Percentiles rank a stretch among this genome's conserved stretches.
These are phyloP conservation scores for Suhomyces atakaporum DNA, from an alignment of 1,139 yeast species.

Conservation along the genomic window DNA sequence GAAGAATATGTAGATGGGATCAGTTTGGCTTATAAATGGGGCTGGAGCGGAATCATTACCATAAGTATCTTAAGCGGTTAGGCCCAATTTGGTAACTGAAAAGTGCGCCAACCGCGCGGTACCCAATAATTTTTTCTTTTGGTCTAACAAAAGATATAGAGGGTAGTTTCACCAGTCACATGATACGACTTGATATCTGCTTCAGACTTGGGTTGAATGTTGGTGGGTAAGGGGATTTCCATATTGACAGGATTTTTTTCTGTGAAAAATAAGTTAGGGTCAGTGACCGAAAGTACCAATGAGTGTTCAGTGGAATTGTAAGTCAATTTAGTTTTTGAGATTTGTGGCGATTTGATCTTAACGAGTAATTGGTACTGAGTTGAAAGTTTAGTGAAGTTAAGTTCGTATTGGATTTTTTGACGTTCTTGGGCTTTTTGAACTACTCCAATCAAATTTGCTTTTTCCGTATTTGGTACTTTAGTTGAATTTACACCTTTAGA, in stretches of 20 bases:
- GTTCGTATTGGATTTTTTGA: constrained; percentile 9
- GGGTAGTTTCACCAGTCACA: constrained; percentile 3
- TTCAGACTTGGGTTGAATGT: constrained; percentile 2
- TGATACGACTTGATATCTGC: constrained; percentile 5
- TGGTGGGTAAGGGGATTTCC: constrained; percentile 19
- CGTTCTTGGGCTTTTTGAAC: no score
- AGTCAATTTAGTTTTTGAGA: background rate
- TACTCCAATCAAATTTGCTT: no score
- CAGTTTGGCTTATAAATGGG: constrained; percentile 1
- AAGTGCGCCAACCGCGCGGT: constrained; percentile 4
- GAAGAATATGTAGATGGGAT: background rate
- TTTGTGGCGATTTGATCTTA: constrained; percentile 12
- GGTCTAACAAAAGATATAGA: constrained; percentile 8
- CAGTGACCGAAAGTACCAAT: constrained; percentile 4
- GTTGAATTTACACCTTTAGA: no score
- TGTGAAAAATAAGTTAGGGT: constrained; percentile 13
- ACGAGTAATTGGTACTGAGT: constrained; percentile 13
- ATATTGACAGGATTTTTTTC: constrained; percentile 8
- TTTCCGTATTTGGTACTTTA: no score
- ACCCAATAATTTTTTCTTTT: background rate
- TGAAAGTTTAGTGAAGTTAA: constrained; percentile 12
- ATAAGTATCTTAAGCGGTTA: constrained; percentile 3
- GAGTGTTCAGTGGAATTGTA: constrained; percentile 5
- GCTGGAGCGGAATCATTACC: background rate
- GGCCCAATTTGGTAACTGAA: constrained; percentile 1